Percentiles rank a stretch among this genome's conserved stretches.
phyloP scores from a whole-genome alignment of 331 rosid species.

The Saraca asoca region DNA sequence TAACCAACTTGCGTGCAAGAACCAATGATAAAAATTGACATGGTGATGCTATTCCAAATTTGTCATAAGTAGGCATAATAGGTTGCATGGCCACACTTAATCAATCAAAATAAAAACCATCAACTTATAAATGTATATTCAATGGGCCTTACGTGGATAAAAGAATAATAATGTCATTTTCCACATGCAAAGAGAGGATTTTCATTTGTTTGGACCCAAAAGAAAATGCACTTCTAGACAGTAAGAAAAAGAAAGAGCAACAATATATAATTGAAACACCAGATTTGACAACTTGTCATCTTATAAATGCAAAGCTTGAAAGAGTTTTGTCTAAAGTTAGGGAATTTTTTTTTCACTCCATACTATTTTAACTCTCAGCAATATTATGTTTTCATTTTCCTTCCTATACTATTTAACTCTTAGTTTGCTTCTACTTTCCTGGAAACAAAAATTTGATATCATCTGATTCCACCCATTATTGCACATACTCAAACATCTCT shows the following conservation, averaged over 20 bases:
- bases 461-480: no score
- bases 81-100: constrained; percentile 17
- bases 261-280: constrained; percentile 25
- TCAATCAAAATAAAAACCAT: constrained; percentile 24
- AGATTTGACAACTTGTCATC: constrained; percentile 48
- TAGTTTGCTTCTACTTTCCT: no score
- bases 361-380: no score
- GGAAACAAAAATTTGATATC: no score
- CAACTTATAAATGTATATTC: constrained; percentile 36
- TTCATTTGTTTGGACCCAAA: constrained; percentile 10
- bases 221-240: constrained; percentile 28
- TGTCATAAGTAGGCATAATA: constrained; percentile 24
- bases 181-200: not conserved
- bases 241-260: constrained; percentile 10
- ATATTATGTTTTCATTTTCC: no score
- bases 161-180: constrained; percentile 42
- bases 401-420: no score
- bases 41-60: no score
- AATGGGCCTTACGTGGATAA: constrained; percentile 36
- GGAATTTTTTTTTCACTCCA: no score
- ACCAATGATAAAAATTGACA: no score
- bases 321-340: constrained; percentile 23
- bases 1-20: no score
- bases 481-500: no score
- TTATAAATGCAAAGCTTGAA: constrained; percentile 36